Evolutionary conservation across 352 stramenopile species (phyloP).

Genomic region (Pythium aquatile): DNA sequence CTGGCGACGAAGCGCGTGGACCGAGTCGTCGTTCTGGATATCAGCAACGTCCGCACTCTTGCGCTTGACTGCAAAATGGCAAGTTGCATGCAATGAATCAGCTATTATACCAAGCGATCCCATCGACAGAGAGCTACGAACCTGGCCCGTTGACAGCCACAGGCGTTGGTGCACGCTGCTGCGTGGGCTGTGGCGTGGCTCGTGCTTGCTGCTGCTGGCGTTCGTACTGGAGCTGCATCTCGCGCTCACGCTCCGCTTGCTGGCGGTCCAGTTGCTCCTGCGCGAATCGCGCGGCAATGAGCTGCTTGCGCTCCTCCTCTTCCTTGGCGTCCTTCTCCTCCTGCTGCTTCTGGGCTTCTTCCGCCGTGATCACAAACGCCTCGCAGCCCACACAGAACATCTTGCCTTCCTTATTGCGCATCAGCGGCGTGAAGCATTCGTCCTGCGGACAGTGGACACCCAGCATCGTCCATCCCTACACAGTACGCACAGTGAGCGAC

Average conservation of each 20-base stretch:
- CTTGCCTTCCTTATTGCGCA: slow-evolving; percentile 75
- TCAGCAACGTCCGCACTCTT: slow-evolving; percentile 36
- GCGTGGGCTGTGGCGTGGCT: slow-evolving; percentile 25
- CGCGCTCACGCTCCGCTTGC: slow-evolving; percentile 23
- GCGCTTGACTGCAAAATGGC: slow-evolving; percentile 37
- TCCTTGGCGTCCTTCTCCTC: slow-evolving; percentile 37
- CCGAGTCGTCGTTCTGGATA: slow-evolving; percentile 35
- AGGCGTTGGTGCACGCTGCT: slow-evolving; percentile 14
- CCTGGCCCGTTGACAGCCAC: slow-evolving; percentile 24
- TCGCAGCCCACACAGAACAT: slow-evolving; percentile 81
- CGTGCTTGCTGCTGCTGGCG: slow-evolving; percentile 35
- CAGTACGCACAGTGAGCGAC: not conserved
- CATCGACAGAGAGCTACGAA: slow-evolving; percentile 11
- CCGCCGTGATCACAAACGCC: slow-evolving; percentile 72
- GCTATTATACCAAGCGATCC: not conserved
- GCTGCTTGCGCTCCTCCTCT: slow-evolving; percentile 25
- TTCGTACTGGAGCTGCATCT: slow-evolving; percentile 25
- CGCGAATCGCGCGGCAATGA: slow-evolving; percentile 25
- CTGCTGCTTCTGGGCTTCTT: slow-evolving; percentile 59
- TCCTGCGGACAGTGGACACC: slow-evolving; percentile 59
- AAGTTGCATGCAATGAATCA: not conserved
- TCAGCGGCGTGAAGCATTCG: slow-evolving; percentile 75
- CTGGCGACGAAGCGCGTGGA: slow-evolving; percentile 50
- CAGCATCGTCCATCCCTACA: slow-evolving; percentile 76
- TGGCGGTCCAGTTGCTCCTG: slow-evolving; percentile 33